These are phyloP conservation scores for Ilyonectria mors-panacis DNA, from an alignment of 2,329 filamentous ascomycete species.

Conservation along the genomic window DNA sequence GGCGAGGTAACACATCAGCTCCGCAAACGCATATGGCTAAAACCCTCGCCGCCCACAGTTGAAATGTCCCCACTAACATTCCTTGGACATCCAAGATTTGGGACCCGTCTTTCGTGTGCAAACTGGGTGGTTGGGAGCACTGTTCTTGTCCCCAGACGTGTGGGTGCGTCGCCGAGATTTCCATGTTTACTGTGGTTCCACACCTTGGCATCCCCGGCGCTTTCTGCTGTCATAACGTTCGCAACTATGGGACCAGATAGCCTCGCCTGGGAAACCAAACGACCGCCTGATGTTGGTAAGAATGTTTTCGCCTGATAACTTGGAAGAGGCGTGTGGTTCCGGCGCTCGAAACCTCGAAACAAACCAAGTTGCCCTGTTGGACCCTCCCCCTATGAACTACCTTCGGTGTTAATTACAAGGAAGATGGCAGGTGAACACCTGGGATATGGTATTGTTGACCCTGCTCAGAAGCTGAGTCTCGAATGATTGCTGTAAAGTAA, in stretches of 20 bases:
- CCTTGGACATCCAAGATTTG: background rate
- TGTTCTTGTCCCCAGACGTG: background rate
- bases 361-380: background rate
- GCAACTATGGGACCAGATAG: background rate
- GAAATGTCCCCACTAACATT: conserved; percentile 7
- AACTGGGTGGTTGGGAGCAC: background rate
- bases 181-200: background rate
- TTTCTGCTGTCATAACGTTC: background rate
- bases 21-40: conserved; percentile 11
- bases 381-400: background rate
- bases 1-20: conserved; percentile 7
- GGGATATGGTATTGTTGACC: conserved; percentile 6
- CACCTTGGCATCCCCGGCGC: background rate
- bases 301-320: background rate
- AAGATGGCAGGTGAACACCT: conserved; percentile 2
- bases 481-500: conserved; percentile 21
- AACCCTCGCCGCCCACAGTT: conserved; percentile 9
- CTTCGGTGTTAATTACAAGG: background rate
- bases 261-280: background rate
- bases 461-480: conserved; percentile 6
- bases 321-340: background rate
- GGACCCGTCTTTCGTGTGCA: background rate
- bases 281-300: background rate
- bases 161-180: background rate
- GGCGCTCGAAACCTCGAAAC: conserved; percentile 2